phyloP scores from a whole-genome alignment of 495 filamentous ascomycete genomes.

The Tuber brumale region DNA sequence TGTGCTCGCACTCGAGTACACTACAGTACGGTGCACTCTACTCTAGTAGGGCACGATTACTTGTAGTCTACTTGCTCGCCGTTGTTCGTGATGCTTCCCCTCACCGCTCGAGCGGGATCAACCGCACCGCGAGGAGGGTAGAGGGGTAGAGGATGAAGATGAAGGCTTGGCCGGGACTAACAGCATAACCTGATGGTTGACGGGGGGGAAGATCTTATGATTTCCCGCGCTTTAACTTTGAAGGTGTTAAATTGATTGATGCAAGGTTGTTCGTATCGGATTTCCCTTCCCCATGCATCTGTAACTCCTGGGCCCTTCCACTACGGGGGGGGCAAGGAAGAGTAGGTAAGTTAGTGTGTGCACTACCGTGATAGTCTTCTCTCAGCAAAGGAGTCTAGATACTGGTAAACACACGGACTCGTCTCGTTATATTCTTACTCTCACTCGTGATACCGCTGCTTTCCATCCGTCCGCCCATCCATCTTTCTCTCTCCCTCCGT shows the following conservation, averaged over 20 bases:
- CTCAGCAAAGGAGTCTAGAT: not conserved
- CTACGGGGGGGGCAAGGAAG: not conserved
- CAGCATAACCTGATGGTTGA: not conserved
- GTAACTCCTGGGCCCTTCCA: not conserved
- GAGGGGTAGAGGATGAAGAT: not conserved
- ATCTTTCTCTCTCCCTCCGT: not conserved
- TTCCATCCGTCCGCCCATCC: not conserved
- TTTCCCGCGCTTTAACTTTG: not conserved
- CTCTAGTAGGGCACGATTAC: not conserved
- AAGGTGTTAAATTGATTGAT: not conserved
- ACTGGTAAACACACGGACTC: not conserved
- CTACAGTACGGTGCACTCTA: not conserved
- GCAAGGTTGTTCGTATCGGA: not conserved
- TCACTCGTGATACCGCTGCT: not conserved
- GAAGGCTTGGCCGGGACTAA: not conserved
- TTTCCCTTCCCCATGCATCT: not conserved
- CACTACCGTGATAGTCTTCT: not conserved
- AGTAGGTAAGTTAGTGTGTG: too few relatives aligned
- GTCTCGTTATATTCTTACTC: not conserved
- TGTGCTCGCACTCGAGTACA: not conserved
- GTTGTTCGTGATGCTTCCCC: not conserved
- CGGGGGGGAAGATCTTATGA: not conserved
- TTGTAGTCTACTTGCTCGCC: too few relatives aligned
- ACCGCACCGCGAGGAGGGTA: not conserved
- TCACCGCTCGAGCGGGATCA: not conserved